Conservation (phyloP, 129 eudicot species). For the Centaurea solstitialis region DNA sequence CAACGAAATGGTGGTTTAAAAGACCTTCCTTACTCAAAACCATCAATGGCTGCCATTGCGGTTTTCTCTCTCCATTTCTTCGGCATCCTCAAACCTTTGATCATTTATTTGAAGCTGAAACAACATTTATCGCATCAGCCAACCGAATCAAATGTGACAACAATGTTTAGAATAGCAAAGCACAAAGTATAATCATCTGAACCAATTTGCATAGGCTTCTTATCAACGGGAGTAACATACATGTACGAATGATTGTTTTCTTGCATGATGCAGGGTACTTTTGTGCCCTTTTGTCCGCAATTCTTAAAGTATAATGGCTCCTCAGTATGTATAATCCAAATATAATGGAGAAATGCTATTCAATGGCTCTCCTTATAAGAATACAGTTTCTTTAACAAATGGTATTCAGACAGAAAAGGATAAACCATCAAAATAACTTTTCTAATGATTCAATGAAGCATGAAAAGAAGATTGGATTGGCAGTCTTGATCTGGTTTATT, state of each 20-base stretch:
- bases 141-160: neutral
- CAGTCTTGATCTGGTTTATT: too few relatives aligned
- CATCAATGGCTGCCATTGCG: constrained; percentile 35
- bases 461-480: too few relatives aligned
- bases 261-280: neutral
- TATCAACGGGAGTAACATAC: neutral
- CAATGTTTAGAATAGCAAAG: neutral
- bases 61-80: constrained; percentile 65
- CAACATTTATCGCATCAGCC: neutral
- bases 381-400: too few relatives aligned
- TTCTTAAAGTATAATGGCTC: too few relatives aligned
- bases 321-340: too few relatives aligned
- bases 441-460: too few relatives aligned
- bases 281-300: too few relatives aligned
- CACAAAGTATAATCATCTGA: neutral
- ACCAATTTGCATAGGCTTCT: neutral
- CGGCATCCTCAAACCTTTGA: constrained; percentile 87
- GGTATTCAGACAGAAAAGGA: too few relatives aligned
- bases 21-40: neutral
- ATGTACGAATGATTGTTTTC: neutral
- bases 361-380: too few relatives aligned
- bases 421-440: too few relatives aligned
- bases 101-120: constrained; percentile 80
- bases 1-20: neutral
- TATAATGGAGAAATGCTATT: too few relatives aligned